Evolutionary conservation across 805 yeast species (phyloP), one percentile per base, ranked within the genome.

Genomic region (Maudiozyma turicensis): DNA sequence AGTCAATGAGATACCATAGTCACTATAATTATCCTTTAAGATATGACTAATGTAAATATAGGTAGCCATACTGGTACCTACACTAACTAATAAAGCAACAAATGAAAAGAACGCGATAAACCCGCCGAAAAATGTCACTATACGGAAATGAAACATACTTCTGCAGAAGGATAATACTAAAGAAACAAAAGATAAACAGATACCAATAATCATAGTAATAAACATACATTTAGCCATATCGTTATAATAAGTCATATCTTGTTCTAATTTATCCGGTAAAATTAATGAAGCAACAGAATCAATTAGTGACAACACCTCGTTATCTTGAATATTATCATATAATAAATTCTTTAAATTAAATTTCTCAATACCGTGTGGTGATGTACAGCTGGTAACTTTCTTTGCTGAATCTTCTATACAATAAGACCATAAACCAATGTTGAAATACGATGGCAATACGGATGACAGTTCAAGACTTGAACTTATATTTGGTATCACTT

Each of bases 1-100:
- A 37, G 62, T 60, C 2, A 86, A 76, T 38, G 65, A 61, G 44
- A 82, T 72, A 13, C 95, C 95, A 56, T 71, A 80, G 2, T 63
- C 61, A 2, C 58, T 61, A 10, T 66, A 65, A 34, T 69, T 67
- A 34, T 77, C 66, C 56, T 82, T 78, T 68, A 86, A 72, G 48
- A 75, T 69, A 10, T 69, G 65, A 50, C 74, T 66, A 52, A 82
- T 71, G 48, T 72, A 71, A 5, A 68, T 49, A 67, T 70, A 83
- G n/a, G 76, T 69, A 14, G 82, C 93, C 0, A 91, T 84, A 31
- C 84, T 71, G 26, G 82, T 67, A 13, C 74, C 86, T 31, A 80
- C 74, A 31, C 76, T 71, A 14, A 75, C 54, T 3, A 70, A 10
- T n/a, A 73, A 55, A 10, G 71, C 53, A 5, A 71, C 31, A 43